Percentiles rank a stretch among this genome's conserved stretches.
Conservation (phyloP, 768 basidiomycete genomes). For the Russula dissimulans region DNA sequence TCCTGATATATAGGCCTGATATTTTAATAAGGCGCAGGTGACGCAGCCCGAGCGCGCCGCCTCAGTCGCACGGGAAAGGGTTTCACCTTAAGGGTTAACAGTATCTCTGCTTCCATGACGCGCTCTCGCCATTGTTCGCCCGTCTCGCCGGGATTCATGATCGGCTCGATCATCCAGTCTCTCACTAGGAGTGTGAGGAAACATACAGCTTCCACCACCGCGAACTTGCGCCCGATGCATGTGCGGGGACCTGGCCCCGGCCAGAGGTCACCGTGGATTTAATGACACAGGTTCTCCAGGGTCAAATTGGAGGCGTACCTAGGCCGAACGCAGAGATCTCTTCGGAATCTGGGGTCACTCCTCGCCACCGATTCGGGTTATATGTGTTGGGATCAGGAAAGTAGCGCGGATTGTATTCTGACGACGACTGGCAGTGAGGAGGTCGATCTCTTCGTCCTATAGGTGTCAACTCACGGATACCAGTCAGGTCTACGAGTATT, state of each 20-base stretch:
- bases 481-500: constrained; percentile 27
- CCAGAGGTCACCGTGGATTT: not conserved
- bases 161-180: constrained; percentile 44
- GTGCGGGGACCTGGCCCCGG: constrained; percentile 34
- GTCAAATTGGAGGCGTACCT: constrained; percentile 9
- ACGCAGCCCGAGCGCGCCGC: not conserved
- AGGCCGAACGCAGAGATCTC: constrained; percentile 17
- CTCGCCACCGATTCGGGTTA: constrained; percentile 34
- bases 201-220: constrained; percentile 41
- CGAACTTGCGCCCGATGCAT: constrained; percentile 50
- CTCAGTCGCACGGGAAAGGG: constrained; percentile 4
- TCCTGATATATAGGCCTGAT: too few species aligned
- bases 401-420: constrained; percentile 31
- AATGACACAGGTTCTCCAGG: not conserved
- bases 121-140: constrained; percentile 15
- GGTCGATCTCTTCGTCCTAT: not conserved
- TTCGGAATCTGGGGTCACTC: constrained; percentile 12
- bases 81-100: constrained; percentile 1
- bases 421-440: not conserved
- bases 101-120: constrained; percentile 2
- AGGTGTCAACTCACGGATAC: constrained; percentile 8
- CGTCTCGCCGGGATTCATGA: constrained; percentile 33
- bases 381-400: constrained; percentile 32
- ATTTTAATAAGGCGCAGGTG: not conserved
- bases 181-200: constrained; percentile 44